Conservation (phyloP, 768 basidiomycete species). For the Amanita fuliginea region DNA sequence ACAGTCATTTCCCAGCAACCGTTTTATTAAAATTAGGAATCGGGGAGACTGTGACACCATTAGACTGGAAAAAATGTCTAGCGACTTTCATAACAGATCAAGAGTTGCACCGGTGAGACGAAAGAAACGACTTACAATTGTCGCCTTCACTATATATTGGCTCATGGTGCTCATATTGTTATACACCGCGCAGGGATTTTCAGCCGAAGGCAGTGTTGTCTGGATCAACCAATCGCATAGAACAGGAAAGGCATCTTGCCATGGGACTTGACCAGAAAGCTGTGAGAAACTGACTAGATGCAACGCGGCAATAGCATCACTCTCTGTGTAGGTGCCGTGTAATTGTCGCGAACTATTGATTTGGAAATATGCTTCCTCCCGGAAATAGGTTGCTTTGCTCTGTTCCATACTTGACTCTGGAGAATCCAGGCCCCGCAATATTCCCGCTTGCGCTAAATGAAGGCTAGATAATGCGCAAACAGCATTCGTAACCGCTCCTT, state of each 20-base stretch:
- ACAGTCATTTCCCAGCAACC: conserved; percentile 43
- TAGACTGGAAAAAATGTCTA: conserved; percentile 65
- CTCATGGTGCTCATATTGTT: conserved; percentile 40
- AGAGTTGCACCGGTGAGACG: not conserved
- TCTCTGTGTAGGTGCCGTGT: conserved; percentile 45
- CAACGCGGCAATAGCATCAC: conserved; percentile 68
- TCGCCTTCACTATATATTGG: conserved; percentile 56
- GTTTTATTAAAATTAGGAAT: conserved; percentile 55
- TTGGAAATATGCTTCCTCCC: conserved; percentile 57
- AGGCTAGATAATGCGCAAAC: conserved; percentile 69
- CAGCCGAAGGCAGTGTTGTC: conserved; percentile 49
- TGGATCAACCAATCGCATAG: conserved; percentile 70
- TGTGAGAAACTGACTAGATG: conserved; percentile 69
- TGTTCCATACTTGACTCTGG: conserved; percentile 41
- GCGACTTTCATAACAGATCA: conserved; percentile 41
- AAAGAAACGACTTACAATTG: conserved; percentile 45
- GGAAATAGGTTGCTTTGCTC: conserved; percentile 52
- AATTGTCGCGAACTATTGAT: conserved; percentile 44
- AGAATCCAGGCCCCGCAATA: conserved; percentile 51
- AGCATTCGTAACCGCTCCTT: conserved; percentile 61
- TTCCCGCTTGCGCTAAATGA: conserved; percentile 51
- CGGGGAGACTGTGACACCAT: conserved; percentile 51
- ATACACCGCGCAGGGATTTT: conserved; percentile 53
- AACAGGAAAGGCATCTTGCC: conserved; percentile 59
- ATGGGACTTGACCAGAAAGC: conserved; percentile 55